Conservation (phyloP, 352 stramenopile species). For the Phytophthora vignae region DNA sequence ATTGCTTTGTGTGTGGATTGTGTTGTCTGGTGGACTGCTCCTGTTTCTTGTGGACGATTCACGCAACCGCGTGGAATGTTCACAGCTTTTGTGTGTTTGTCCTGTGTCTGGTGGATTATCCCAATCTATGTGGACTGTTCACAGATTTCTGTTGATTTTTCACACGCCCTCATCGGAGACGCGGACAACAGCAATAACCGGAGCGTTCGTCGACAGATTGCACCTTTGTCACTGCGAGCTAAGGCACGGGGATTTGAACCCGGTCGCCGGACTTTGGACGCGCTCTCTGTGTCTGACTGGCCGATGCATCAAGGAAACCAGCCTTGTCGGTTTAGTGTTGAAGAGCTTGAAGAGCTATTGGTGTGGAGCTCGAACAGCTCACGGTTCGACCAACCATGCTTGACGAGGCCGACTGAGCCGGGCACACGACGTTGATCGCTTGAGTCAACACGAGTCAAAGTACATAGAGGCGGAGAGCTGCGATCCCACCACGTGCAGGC, state of each 20-base stretch:
- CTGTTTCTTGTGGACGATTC: no score
- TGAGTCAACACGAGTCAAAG: conserved; percentile 12
- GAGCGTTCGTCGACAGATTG: conserved; percentile 6
- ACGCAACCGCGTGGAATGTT: no score
- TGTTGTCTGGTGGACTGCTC: no score
- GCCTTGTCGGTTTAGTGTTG: not conserved
- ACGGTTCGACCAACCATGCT: not conserved
- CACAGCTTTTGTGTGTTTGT: no score
- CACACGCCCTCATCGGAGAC: no score
- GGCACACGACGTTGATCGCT: not conserved
- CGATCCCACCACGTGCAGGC: conserved; percentile 7
- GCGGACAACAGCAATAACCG: not conserved
- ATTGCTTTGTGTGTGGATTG: no score
- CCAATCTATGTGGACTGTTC: no score
- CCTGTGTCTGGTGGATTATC: no score
- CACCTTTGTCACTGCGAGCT: conserved; percentile 16
- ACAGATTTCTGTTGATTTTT: no score
- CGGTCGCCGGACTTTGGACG: not conserved
- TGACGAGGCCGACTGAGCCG: conserved; percentile 7
- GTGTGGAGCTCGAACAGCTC: not conserved
- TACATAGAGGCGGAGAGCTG: conserved; percentile 1
- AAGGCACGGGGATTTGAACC: conserved; percentile 4
- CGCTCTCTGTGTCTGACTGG: not conserved
- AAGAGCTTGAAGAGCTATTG: not conserved
- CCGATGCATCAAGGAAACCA: conserved; percentile 12